Conservation (phyloP, 768 basidiomycete genomes). For the Cantharellus cinnabarinus region DNA sequence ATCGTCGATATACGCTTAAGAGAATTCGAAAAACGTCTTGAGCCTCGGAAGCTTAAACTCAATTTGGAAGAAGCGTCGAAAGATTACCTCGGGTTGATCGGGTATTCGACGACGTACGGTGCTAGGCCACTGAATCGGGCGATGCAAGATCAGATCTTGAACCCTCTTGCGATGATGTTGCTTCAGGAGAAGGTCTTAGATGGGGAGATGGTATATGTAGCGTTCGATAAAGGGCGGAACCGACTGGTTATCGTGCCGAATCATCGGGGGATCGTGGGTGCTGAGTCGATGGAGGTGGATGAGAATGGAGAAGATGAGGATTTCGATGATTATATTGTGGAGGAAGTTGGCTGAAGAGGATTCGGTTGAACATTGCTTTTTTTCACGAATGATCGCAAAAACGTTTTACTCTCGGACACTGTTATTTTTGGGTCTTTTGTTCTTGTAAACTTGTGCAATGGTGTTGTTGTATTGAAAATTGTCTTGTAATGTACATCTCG, state of each 20-base stretch:
- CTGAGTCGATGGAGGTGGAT: slow-evolving; percentile 14
- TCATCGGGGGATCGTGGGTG: slow-evolving; percentile 32
- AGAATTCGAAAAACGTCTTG: slow-evolving; percentile 69
- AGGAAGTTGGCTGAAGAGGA: slow-evolving; percentile 37
- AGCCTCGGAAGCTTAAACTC: slow-evolving; percentile 59
- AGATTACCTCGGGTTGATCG: slow-evolving; percentile 50
- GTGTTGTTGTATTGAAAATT: no score
- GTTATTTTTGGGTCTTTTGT: no score
- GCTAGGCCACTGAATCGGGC: slow-evolving; percentile 82
- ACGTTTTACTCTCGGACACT: no score
- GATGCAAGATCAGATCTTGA: slow-evolving; percentile 82
- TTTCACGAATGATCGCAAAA: no score
- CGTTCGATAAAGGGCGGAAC: slow-evolving; percentile 69
- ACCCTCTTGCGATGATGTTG: slow-evolving; percentile 70
- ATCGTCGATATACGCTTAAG: slow-evolving; percentile 78
- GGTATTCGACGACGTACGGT: slow-evolving; percentile 69
- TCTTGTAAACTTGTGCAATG: no score
- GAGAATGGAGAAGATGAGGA: slow-evolving; percentile 42
- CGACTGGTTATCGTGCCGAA: slow-evolving; percentile 61
- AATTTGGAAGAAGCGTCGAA: slow-evolving; percentile 60
- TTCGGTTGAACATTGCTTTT: background rate
- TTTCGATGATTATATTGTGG: slow-evolving; percentile 40
- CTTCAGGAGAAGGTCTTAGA: slow-evolving; percentile 69
- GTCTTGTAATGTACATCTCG: no score
- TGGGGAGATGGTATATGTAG: slow-evolving; percentile 52